Conservation (phyloP, 805 yeast species). For the Saccharomycopsis microspora region DNA sequence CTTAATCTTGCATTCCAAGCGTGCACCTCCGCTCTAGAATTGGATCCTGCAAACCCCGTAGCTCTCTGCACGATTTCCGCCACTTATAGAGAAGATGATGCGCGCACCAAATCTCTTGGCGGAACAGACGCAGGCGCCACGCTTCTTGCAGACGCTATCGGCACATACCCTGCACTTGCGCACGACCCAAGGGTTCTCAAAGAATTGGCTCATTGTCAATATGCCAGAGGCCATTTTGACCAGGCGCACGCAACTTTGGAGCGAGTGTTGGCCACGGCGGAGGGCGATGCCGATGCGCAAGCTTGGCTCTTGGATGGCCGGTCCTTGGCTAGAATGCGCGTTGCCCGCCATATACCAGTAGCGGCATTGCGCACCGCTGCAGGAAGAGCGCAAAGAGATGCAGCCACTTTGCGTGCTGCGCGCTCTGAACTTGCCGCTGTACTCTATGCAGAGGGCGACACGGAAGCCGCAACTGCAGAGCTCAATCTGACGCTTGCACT, state of each 20-base stretch:
- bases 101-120: slow-evolving; percentile 26
- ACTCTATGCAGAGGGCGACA: slow-evolving; percentile 39
- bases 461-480: slow-evolving; percentile 38
- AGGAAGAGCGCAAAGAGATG: slow-evolving; percentile 23
- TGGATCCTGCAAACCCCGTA: slow-evolving; percentile 28
- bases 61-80: slow-evolving; percentile 35
- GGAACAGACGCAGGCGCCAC: slow-evolving; percentile 32
- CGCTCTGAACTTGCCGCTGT: slow-evolving; percentile 47
- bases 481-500: slow-evolving; percentile 37
- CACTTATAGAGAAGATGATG: slow-evolving; percentile 29
- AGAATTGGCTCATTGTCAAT: slow-evolving; percentile 42
- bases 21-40: slow-evolving; percentile 31
- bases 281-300: slow-evolving; percentile 30
- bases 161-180: slow-evolving; percentile 27
- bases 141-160: slow-evolving; percentile 28
- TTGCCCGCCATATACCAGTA: slow-evolving; percentile 19
- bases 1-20: slow-evolving; percentile 30
- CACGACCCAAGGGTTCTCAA: slow-evolving; percentile 31
- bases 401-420: slow-evolving; percentile 38
- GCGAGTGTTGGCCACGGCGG: slow-evolving; percentile 26
- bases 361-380: slow-evolving; percentile 33
- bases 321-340: slow-evolving; percentile 34
- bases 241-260: slow-evolving; percentile 40
- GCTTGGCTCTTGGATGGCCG: slow-evolving; percentile 40
- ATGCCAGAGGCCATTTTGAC: slow-evolving; percentile 33